Evolutionary conservation across 345 rosid species (phyloP).

Genomic region (Moricandia arvensis): DNA sequence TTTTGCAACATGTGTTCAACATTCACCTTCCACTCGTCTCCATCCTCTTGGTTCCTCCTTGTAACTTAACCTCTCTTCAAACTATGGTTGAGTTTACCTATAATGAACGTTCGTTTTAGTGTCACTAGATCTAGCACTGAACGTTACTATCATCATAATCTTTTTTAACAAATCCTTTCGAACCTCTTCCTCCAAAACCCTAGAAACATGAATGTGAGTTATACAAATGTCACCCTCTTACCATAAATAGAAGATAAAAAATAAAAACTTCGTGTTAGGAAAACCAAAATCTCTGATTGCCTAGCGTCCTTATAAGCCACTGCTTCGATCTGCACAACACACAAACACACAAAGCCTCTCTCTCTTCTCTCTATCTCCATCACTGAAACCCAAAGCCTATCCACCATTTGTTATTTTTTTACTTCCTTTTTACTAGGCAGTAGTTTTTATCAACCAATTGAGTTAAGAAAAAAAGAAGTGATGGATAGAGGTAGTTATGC

Average conservation of each 20-base stretch:
- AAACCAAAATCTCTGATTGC: not conserved
- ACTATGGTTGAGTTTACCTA: constrained; percentile 27
- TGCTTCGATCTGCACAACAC: constrained; percentile 4
- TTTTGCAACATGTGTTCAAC: constrained; percentile 74
- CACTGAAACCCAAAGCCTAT: constrained; percentile 42
- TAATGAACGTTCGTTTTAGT: constrained; percentile 28
- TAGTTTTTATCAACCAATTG: constrained; percentile 38
- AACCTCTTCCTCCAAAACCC: not conserved
- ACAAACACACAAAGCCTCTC: constrained; percentile 21
- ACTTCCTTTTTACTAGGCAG: constrained; percentile 27
- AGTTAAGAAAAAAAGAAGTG: constrained; percentile 27
- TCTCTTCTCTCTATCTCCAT: constrained; percentile 31
- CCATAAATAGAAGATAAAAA: not conserved
- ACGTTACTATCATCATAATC: constrained; percentile 21
- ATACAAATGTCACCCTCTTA: not conserved
- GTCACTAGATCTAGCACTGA: constrained; percentile 27
- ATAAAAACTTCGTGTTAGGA: not conserved
- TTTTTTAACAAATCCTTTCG: not conserved
- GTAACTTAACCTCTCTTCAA: constrained; percentile 40
- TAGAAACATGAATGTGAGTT: not conserved
- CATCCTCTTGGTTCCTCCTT: constrained; percentile 45
- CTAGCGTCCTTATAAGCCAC: not conserved
- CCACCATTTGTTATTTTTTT: constrained; percentile 32
- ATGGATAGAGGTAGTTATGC: constrained; percentile 22
- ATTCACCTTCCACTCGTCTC: constrained; percentile 75